Base-by-base conservation (phyloP, 1,284 basidiomycete species). In the Cutaneotrichosporon arboriforme region DNA sequence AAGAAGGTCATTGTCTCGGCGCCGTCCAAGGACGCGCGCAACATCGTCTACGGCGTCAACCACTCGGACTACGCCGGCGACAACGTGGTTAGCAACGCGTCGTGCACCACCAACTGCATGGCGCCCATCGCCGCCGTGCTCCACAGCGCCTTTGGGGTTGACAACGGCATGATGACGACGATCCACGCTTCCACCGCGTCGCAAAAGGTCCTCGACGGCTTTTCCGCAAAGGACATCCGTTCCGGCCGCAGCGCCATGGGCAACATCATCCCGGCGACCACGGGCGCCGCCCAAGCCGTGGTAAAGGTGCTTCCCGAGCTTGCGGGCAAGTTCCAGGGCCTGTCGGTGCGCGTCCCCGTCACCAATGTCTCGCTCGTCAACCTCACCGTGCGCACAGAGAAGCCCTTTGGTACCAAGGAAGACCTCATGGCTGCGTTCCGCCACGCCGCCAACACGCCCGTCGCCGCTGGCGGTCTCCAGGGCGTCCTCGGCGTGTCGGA, bases 101-200 rank as follows among this genome's bases (percentile, higher is more conserved):
- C 65, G 34, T 77, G 76, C 59, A 77, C 76, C 65, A 77, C 76
- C 44, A 76, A 77, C 62, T 77, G 76, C 58, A 63, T 77, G 9
- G 75, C 76, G 0, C 75, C 76, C 1, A 59, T 77, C 35, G 76
- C 76, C 8, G 61, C 68, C 15, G 71, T 76, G 2, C 61, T 77
- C 15, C 59, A 76, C 47, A 40, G 63, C 9, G 54, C 67, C 1
- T 77, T 75, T 39, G 76, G 76, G 10, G 72, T 77, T 57, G 69
- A 74, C 55, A 65, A 60, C 13, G 75, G 74, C 8, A 76, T 76
- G 74, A 73, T 77, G 70, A 76, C 76, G 9, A 76, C 76, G n/a
- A 66, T 74, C 20, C 76, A 77, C 62, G 76, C 76, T 13, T 70
- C 67, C 38, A 77, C 76, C 4, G 65, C 73, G 0, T 69, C 66